phyloP scores from a whole-genome alignment of 768 basidiomycete species.

The Cyclocybe cylindracea region DNA sequence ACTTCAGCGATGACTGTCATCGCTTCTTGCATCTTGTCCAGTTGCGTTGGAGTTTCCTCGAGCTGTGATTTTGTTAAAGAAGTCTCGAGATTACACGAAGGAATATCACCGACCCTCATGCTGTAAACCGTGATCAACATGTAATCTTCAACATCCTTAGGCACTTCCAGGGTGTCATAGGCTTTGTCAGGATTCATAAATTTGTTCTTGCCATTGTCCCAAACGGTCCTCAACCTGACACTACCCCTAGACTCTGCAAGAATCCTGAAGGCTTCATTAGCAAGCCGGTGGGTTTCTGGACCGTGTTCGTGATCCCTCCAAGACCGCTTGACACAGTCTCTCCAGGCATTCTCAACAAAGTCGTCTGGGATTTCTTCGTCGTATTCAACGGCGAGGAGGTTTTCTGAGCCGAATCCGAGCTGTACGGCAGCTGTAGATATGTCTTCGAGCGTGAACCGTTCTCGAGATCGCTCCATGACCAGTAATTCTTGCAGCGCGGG shows the following conservation, averaged over 20 bases:
- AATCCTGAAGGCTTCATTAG: slow-evolving; percentile 70
- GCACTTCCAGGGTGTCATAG: slow-evolving; percentile 69
- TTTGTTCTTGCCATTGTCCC: slow-evolving; percentile 54
- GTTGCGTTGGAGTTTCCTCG: slow-evolving; percentile 67
- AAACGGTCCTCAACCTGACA: slow-evolving; percentile 43
- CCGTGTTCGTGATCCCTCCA: slow-evolving; percentile 57
- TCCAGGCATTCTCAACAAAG: slow-evolving; percentile 75
- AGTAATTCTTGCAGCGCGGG: slow-evolving; percentile 57
- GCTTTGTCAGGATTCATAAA: slow-evolving; percentile 72
- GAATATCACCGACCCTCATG: slow-evolving; percentile 57
- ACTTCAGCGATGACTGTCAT: slow-evolving; percentile 73
- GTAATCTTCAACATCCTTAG: slow-evolving; percentile 71
- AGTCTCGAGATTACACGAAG: neutral
- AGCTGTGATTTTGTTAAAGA: slow-evolving; percentile 41
- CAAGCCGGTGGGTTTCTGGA: slow-evolving; percentile 45
- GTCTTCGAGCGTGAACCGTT: slow-evolving; percentile 64
- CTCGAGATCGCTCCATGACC: slow-evolving; percentile 60
- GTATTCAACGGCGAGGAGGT: slow-evolving; percentile 64
- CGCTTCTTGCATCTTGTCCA: slow-evolving; percentile 73
- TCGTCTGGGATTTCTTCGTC: slow-evolving; percentile 68
- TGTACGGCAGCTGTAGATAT: slow-evolving; percentile 42
- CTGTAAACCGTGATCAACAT: slow-evolving; percentile 73
- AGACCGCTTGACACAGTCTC: slow-evolving; percentile 51
- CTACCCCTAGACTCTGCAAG: slow-evolving; percentile 68
- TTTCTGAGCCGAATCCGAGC: slow-evolving; percentile 71